Conservation (phyloP, 2,329 filamentous ascomycete genomes). For the Teratosphaeria gauchensis region DNA sequence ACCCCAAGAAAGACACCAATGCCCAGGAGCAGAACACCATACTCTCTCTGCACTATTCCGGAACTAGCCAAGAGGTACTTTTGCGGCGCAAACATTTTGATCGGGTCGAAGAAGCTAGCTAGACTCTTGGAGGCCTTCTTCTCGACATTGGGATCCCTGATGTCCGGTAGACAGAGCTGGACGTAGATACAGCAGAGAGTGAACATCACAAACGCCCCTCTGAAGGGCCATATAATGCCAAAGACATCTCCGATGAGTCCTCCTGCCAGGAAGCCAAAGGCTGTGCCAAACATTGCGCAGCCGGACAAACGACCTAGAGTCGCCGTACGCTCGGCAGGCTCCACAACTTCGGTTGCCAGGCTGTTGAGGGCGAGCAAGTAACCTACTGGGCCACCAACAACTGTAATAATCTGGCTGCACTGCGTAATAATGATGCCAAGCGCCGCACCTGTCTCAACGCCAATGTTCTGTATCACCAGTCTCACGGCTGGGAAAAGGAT, state of each 20-base stretch:
- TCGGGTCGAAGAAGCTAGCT: constrained; percentile 51
- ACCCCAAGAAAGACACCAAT: constrained; percentile 58
- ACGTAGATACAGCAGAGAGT: constrained; percentile 34
- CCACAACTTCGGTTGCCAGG: constrained; percentile 56
- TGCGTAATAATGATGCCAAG: constrained; percentile 61
- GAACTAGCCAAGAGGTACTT: constrained; percentile 39
- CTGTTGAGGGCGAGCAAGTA: constrained; percentile 62
- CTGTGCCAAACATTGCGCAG: constrained; percentile 56
- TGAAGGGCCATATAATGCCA: constrained; percentile 55
- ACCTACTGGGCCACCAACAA: constrained; percentile 58
- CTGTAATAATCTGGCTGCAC: constrained; percentile 55
- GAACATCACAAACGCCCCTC: constrained; percentile 51
- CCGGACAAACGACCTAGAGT: constrained; percentile 59
- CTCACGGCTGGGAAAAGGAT: constrained; percentile 56
- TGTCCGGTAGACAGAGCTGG: constrained; percentile 36
- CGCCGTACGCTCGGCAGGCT: constrained; percentile 50
- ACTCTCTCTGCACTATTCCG: constrained; percentile 46
- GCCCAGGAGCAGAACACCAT: constrained; percentile 55
- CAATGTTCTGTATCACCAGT: constrained; percentile 54
- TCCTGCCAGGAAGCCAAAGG: constrained; percentile 54
- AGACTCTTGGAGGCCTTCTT: constrained; percentile 29
- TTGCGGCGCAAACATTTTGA: constrained; percentile 52
- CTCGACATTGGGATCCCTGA: constrained; percentile 32
- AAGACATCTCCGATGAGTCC: constrained; percentile 55
- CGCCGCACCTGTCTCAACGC: constrained; percentile 51